These are phyloP conservation scores for Cordyceps fumosorosea DNA, from an alignment of 2,329 filamentous ascomycete species.

Conservation along the genomic window DNA sequence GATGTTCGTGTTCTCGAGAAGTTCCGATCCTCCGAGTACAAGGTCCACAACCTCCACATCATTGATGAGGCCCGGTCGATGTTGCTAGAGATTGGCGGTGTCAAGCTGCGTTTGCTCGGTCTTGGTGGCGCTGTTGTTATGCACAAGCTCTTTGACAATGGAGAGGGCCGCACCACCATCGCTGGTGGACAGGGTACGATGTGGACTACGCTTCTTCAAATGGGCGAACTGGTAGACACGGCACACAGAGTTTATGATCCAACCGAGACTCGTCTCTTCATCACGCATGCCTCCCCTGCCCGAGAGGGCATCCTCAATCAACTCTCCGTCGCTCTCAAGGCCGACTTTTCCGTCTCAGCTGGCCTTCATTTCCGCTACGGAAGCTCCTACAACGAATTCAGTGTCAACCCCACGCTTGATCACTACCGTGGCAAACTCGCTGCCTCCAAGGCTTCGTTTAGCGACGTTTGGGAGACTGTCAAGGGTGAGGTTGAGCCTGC, in stretches of 20 bases:
- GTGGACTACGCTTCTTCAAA: conserved; percentile 98
- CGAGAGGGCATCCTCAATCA: conserved; percentile 96
- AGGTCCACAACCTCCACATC: conserved; percentile 93
- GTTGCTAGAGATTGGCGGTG: conserved; percentile 87
- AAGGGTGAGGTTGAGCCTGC: conserved; percentile 93
- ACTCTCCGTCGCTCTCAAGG: conserved; percentile 92
- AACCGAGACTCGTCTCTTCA: conserved; percentile 91
- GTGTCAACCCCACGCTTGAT: conserved; percentile 94
- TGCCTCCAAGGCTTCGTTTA: conserved; percentile 96
- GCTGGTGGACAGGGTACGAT: conserved; percentile 97
- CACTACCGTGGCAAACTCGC: conserved; percentile 98
- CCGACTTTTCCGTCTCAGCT: conserved; percentile 95
- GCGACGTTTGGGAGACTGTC: conserved; percentile 98
- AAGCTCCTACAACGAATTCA: conserved; percentile 99
- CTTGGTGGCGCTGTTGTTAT: conserved; percentile 96
- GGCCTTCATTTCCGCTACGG: conserved; percentile 98
- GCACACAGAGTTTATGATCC: conserved; percentile 98
- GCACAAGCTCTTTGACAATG: conserved; percentile 99
- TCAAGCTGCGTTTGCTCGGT: conserved; percentile 90
- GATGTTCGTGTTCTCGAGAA: conserved; percentile 97
- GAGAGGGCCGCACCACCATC: conserved; percentile 95
- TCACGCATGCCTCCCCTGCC: conserved; percentile 94
- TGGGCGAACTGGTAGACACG: conserved; percentile 96
- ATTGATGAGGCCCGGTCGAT: conserved; percentile 97
- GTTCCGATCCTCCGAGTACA: conserved; percentile 96